Base-by-base conservation (phyloP, 1,284 basidiomycete species). In the Mrakiaceae sp. region DNA sequence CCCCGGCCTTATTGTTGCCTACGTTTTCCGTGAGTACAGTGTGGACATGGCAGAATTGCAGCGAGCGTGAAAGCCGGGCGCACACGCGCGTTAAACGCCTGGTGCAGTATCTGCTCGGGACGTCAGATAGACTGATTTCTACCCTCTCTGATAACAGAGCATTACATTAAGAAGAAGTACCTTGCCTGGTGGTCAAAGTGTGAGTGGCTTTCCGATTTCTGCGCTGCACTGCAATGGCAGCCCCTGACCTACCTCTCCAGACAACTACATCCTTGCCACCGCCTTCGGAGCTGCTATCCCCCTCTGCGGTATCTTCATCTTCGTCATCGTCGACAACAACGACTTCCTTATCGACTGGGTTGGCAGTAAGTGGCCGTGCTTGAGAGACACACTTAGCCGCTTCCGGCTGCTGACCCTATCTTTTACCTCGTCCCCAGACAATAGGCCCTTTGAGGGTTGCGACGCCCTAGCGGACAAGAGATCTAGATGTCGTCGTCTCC, bases 1-100 rank as follows among this genome's bases (percentile, higher is more conserved):
- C 16, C 83, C 85, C 8, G 96, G 88, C 87, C 87, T 97, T 74
- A 79, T 85, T 10, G 83, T 88, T 39, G 93, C 87, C 4, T 91
- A 94, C 73, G 76, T 95, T 62, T 97, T 97, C 83, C 92, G 75
- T 27, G 27, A 2, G 27, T 27, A 27, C 27, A 27, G 27, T 27
- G 27, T 27, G 27, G 27, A 27, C 2, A 27, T 27, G 27, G 27
- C 27, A 27, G 27, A 27, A 27, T 27, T 27, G 27, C 27, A 2
- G 27, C 27, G 27, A 27, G 27, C 27, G 27, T 27, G 9, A 68
- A 59, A 6, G 62, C 48, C 27, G 64, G 64, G 14, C 49, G 61
- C 50, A 61, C 60, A 42, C 27, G 27, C 27, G 27, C 48, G 64
- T 58, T 57, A 27, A 27, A 27, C 27, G 27, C 27, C 27, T 27